phyloP scores from a whole-genome alignment of 768 basidiomycete species.

The Cubamyces sp. region DNA sequence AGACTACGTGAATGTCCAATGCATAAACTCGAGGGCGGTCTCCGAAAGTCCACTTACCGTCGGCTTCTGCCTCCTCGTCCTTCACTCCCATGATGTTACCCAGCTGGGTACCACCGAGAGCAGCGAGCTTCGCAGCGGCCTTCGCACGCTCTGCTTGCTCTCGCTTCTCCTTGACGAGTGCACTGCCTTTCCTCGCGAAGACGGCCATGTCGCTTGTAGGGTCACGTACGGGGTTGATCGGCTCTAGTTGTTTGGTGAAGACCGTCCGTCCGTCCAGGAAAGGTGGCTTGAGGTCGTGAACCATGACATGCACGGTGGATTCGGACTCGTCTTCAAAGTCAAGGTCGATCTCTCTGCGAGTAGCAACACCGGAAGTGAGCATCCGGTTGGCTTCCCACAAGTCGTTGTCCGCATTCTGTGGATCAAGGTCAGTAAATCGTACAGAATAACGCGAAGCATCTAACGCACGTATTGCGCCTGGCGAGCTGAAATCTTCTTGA shows the following conservation, averaged over 20 bases:
- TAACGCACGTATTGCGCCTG: conserved; percentile 92
- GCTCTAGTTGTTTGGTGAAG: conserved; percentile 95
- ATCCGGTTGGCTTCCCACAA: conserved; percentile 99
- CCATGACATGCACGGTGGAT: conserved; percentile 96
- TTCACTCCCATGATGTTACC: conserved; percentile 98
- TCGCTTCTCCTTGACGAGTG: conserved; percentile 91
- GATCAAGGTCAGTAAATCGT: conserved; percentile 25
- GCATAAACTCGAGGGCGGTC: conserved; percentile 37
- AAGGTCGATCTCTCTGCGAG: conserved; percentile 82
- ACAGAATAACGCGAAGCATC: too few relatives aligned
- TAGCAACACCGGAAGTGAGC: conserved; percentile 93
- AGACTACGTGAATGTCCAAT: conserved; percentile 83
- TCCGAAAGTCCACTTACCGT: conserved; percentile 61
- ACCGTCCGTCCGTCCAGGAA: conserved; percentile 97
- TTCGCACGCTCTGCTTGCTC: conserved; percentile 96
- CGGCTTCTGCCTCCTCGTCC: conserved; percentile 91
- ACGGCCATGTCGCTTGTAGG: conserved; percentile 92
- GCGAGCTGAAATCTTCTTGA: conserved; percentile 87
- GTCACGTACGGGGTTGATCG: conserved; percentile 96
- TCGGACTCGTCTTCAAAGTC: conserved; percentile 97
- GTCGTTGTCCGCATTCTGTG: conserved; percentile 95
- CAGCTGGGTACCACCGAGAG: conserved; percentile 88
- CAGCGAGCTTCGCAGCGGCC: conserved; percentile 93
- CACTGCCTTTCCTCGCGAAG: conserved; percentile 96
- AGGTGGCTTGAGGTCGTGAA: conserved; percentile 95